Evolutionary conservation across 129 eudicot species (phyloP).

Genomic region (Glebionis coronaria): DNA sequence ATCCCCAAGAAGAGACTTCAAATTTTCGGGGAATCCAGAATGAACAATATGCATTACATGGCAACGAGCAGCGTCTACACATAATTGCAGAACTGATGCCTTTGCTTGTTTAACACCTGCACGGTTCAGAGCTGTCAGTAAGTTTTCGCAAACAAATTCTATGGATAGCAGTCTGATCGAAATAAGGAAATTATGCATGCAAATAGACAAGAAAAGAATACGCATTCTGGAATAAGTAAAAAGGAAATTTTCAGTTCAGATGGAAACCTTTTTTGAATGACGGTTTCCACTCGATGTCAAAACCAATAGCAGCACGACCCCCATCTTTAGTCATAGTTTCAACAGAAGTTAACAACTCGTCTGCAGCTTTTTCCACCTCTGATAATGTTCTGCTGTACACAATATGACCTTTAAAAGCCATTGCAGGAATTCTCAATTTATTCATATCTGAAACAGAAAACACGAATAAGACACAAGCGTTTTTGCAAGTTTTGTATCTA

Average conservation of each 20-base stretch:
- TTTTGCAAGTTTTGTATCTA: not conserved
- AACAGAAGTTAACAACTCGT: constrained; percentile 51
- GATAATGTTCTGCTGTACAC: constrained; percentile 58
- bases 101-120: constrained; percentile 69
- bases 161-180: not conserved
- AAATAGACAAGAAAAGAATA: not conserved
- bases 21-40: constrained; percentile 66
- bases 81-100: constrained; percentile 85
- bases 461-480: constrained; percentile 4
- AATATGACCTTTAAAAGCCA: constrained; percentile 64
- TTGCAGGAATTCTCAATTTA: constrained; percentile 41
- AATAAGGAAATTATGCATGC: not conserved
- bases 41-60: constrained; percentile 78
- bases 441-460: constrained; percentile 33
- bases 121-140: constrained; percentile 22
- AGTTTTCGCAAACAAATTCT: not conserved
- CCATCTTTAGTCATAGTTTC: constrained; percentile 47
- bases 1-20: constrained; percentile 69
- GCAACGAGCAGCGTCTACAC: constrained; percentile 57
- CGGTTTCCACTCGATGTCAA: constrained; percentile 92
- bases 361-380: constrained; percentile 78
- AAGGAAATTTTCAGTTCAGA: not conserved
- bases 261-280: constrained; percentile 55
- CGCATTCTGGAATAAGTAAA: not conserved
- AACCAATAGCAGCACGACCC: constrained; percentile 49